These are phyloP conservation scores for Colletotrichum chlorophyti DNA, from an alignment of 2,329 filamentous ascomycete species.

Conservation along the genomic window DNA sequence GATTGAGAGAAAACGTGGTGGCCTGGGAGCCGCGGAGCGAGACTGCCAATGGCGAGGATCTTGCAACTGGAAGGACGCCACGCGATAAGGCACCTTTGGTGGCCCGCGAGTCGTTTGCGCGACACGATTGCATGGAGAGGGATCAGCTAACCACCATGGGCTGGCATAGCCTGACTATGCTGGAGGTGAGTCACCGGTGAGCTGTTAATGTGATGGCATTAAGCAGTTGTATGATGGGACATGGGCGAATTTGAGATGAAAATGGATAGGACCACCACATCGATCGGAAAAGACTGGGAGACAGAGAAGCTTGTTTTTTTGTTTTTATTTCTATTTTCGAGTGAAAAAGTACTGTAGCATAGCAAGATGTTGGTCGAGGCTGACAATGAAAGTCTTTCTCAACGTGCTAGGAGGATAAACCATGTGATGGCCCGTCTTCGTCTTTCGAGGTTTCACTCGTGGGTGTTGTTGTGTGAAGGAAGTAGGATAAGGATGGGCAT, in stretches of 20 bases:
- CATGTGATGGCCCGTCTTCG: background rate
- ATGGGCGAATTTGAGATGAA: slow-evolving; percentile 14
- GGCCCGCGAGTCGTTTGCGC: slow-evolving; percentile 17
- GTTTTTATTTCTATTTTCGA: no score
- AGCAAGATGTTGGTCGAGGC: no score
- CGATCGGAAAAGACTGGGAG: no score
- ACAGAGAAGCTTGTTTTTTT: no score
- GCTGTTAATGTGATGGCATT: slow-evolving; percentile 1
- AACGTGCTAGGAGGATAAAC: background rate
- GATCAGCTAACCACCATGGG: slow-evolving; percentile 6
- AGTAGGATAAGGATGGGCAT: no score
- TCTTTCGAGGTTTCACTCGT: slow-evolving; percentile 9
- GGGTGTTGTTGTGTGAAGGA: no score
- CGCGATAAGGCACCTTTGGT: slow-evolving; percentile 25
- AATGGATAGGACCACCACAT: no score
- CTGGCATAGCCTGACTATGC: no score
- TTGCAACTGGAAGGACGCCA: slow-evolving; percentile 27
- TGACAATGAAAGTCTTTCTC: no score
- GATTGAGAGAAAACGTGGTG: background rate
- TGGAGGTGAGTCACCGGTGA: slow-evolving; percentile 25
- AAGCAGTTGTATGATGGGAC: slow-evolving; percentile 15
- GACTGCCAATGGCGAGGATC: no score
- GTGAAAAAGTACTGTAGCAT: no score
- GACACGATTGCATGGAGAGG: slow-evolving; percentile 19
- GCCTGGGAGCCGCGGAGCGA: no score